A percentile compares a stretch with the other conserved stretches of the same genome.
Conservation (phyloP, 1,284 basidiomycete genomes). For the Austroboletus olivaceoglutinosus region DNA sequence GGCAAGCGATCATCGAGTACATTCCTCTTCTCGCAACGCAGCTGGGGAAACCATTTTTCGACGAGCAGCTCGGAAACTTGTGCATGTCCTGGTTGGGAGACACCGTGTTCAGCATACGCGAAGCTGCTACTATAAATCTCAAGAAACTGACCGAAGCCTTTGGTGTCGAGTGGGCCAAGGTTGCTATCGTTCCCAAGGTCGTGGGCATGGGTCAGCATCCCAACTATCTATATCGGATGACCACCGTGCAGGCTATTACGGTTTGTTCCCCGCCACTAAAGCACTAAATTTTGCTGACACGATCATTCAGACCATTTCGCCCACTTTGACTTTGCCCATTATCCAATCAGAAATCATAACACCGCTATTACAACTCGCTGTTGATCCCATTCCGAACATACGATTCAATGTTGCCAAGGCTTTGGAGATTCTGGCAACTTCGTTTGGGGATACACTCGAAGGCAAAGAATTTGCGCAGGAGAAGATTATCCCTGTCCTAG, state of each 20-base stretch:
- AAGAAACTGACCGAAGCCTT: conserved; percentile 99
- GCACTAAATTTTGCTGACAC: conserved; percentile 8
- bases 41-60: conserved; percentile 95
- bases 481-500: conserved; percentile 79
- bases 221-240: conserved; percentile 99
- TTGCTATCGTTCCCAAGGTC: conserved; percentile 95
- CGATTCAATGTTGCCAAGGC: conserved; percentile 98
- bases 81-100: conserved; percentile 99
- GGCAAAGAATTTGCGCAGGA: conserved; percentile 74
- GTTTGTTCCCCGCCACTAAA: conserved; percentile 47
- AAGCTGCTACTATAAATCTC: conserved; percentile 95
- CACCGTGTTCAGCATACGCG: conserved; percentile 97
- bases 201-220: conserved; percentile 97
- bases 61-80: conserved; percentile 93
- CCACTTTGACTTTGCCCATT: conserved; percentile 86
- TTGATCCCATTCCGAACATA: conserved; percentile 97
- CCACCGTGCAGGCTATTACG: conserved; percentile 97
- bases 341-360: conserved; percentile 86
- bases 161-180: conserved; percentile 96
- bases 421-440: conserved; percentile 79
- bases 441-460: conserved; percentile 65
- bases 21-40: conserved; percentile 94
- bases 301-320: conserved; percentile 79
- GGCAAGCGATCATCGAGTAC: conserved; percentile 99
- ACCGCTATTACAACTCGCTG: conserved; percentile 80